Base-by-base conservation (phyloP, 768 basidiomycete genomes). In the Cystofilobasidium ferigula region DNA sequence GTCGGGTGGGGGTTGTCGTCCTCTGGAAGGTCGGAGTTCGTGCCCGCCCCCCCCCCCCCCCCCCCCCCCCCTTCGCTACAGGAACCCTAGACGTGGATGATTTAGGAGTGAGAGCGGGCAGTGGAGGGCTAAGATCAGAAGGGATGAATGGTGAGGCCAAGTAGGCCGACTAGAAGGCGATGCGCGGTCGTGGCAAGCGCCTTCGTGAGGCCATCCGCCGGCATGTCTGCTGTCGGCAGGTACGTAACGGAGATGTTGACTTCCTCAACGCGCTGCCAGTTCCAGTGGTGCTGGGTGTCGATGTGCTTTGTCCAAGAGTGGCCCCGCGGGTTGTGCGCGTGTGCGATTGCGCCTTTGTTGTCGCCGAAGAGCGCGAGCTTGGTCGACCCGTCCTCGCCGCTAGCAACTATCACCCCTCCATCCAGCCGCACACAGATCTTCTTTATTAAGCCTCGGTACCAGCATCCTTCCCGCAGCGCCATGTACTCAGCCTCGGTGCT, bases 281-380 rank as follows among this genome's bases (percentile, higher is more conserved):
- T 76, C 61, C 73, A 78, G 66, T 81, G 78, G 64, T 78, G 74
- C 4, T 72, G 65, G 16, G 79, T 74, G 32, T 80, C 77, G 63
- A 82, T 78, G 71, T 81, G 81, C 69, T 80, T 81, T 10, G 75
- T 73, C 22, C 76, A 69, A 2, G 71, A 56, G 62, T 81, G 80
- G 63, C 73, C 72, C 1, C 69, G 53, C 0, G 78, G 73, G 60
- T 81, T 77, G 7, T 73, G 67, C 0, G 75, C 59, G 3, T 80
- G 71, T 1, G 61, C 69, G 30, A 78, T 78, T 0, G 79, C 73
- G 0, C 75, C 76, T 26, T 75, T 69, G 66, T 81, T 81, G 70
- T 82, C 76, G 48, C 71, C 71, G 26, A 67, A 62, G 8, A 6
- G 7, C 10, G 9, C 32, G 51, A 38, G 9, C 38, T 54, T 6